phyloP scores from a whole-genome alignment of 2,329 filamentous ascomycete genomes.

The Xylaria sp. region DNA sequence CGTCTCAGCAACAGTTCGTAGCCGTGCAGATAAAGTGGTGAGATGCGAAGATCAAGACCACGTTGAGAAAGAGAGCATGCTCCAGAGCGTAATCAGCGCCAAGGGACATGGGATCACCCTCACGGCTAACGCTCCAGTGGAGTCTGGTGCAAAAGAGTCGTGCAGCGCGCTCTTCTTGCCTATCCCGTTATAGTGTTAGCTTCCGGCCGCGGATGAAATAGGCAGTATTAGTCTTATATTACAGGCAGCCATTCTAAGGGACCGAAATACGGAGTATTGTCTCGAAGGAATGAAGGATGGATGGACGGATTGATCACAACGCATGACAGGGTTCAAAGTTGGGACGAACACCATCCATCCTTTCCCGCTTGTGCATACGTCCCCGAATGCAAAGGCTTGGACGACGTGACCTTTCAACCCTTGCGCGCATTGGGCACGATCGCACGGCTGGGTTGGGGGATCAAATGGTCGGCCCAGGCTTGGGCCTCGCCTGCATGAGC shows the following conservation, averaged over 20 bases:
- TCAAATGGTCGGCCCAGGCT: constrained; percentile 3
- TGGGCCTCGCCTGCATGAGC: constrained; percentile 25
- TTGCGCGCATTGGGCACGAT: constrained; percentile 22
- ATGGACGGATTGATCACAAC: constrained; percentile 4
- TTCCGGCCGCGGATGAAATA: background rate
- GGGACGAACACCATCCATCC: constrained; percentile 27
- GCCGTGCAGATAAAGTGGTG: constrained; percentile 5
- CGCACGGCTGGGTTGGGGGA: constrained; percentile 31
- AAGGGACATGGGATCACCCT: constrained; percentile 7
- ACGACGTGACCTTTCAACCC: constrained; percentile 1
- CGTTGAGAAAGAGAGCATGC: constrained; percentile 7
- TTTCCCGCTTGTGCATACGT: background rate
- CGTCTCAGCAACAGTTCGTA: background rate
- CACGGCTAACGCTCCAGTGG: constrained; percentile 21
- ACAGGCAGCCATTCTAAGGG: background rate
- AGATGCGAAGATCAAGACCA: constrained; percentile 3
- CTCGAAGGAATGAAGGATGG: background rate
- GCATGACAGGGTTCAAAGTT: constrained; percentile 23
- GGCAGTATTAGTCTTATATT: background rate
- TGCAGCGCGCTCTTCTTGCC: constrained; percentile 10
- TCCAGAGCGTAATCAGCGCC: constrained; percentile 18
- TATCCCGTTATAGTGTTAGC: constrained; percentile 2
- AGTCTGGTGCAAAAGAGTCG: constrained; percentile 28
- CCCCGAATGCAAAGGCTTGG: constrained; percentile 5
- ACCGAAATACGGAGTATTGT: background rate